A percentile compares a stretch with the other conserved stretches of the same genome.
phyloP scores from a whole-genome alignment of 768 basidiomycete species.

The Hemileccinum impolitum region DNA sequence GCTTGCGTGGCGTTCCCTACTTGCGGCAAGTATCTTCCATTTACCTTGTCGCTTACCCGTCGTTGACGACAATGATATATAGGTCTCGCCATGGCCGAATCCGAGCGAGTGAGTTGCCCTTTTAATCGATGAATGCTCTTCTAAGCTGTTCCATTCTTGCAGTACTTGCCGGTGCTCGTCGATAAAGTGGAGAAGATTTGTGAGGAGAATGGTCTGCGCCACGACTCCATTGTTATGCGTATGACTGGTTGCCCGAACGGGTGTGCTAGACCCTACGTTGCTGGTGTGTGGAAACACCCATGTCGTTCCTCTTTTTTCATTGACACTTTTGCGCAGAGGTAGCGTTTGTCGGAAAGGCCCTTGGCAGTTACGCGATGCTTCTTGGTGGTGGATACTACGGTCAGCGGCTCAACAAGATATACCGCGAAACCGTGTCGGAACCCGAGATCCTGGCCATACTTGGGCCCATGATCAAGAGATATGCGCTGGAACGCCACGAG shows the following conservation, averaged over 20 bases:
- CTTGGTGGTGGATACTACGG: slow-evolving; percentile 95
- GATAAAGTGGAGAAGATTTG: slow-evolving; percentile 94
- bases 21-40: slow-evolving; percentile 50
- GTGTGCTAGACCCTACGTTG: slow-evolving; percentile 90
- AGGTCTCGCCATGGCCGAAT: slow-evolving; percentile 79
- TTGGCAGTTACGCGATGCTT: slow-evolving; percentile 89
- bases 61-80: slow-evolving; percentile 2
- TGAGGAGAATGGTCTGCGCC: slow-evolving; percentile 88
- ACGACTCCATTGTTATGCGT: slow-evolving; percentile 96
- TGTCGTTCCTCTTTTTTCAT: neutral
- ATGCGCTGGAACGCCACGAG: slow-evolving; percentile 79
- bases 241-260: slow-evolving; percentile 98
- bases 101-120: slow-evolving; percentile 50
- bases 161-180: slow-evolving; percentile 90
- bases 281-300: slow-evolving; percentile 45
- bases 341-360: slow-evolving; percentile 95
- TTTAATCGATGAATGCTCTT: slow-evolving; percentile 3
- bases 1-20: slow-evolving; percentile 99
- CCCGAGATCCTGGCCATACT: slow-evolving; percentile 90
- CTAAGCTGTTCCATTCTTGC: slow-evolving; percentile 35
- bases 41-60: neutral
- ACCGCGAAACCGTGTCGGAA: slow-evolving; percentile 86
- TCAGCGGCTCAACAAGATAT: slow-evolving; percentile 94
- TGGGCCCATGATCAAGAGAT: slow-evolving; percentile 89
- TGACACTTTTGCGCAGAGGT: slow-evolving; percentile 54